A percentile compares a stretch with the other conserved stretches of the same genome.
Conservation (phyloP, 148 eudicot species). For the Fagopyrum esculentum region DNA sequence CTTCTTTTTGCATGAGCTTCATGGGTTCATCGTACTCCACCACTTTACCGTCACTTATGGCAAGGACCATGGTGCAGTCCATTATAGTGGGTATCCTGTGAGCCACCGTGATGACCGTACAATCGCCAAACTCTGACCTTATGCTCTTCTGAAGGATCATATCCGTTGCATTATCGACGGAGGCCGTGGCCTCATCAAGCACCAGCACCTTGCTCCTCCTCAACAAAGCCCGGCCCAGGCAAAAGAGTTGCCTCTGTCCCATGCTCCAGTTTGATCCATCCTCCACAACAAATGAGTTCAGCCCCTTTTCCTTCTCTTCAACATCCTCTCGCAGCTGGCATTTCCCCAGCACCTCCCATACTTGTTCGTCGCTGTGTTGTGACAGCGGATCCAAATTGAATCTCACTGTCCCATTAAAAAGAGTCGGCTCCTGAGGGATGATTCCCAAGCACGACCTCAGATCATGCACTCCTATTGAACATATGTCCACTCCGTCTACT, state of each 20-base stretch:
- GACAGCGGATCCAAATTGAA: constrained; percentile 74
- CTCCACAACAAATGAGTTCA: constrained; percentile 69
- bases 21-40: constrained; percentile 82
- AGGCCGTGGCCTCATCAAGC: constrained; percentile 95
- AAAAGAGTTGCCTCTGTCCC: constrained; percentile 90
- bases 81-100: constrained; percentile 92
- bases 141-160: constrained; percentile 68
- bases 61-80: constrained; percentile 90
- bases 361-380: constrained; percentile 51
- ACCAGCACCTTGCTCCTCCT: constrained; percentile 82
- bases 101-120: constrained; percentile 91
- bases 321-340: constrained; percentile 84
- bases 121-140: constrained; percentile 64
- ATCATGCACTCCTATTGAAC: constrained; percentile 78
- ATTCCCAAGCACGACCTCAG: constrained; percentile 72
- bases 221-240: constrained; percentile 77
- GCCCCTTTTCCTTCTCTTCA: constrained; percentile 60
- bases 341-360: constrained; percentile 89
- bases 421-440: constrained; percentile 91
- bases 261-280: constrained; percentile 98
- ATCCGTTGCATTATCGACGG: constrained; percentile 82
- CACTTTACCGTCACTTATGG: constrained; percentile 71
- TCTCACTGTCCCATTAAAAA: constrained; percentile 85
- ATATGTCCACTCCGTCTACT: constrained; percentile 72
- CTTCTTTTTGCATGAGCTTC: constrained; percentile 66